Evolutionary conservation across 169 alveolate species (phyloP), one percentile per base, ranked within the genome.

Genomic region (Eimeria falciformis): DNA sequence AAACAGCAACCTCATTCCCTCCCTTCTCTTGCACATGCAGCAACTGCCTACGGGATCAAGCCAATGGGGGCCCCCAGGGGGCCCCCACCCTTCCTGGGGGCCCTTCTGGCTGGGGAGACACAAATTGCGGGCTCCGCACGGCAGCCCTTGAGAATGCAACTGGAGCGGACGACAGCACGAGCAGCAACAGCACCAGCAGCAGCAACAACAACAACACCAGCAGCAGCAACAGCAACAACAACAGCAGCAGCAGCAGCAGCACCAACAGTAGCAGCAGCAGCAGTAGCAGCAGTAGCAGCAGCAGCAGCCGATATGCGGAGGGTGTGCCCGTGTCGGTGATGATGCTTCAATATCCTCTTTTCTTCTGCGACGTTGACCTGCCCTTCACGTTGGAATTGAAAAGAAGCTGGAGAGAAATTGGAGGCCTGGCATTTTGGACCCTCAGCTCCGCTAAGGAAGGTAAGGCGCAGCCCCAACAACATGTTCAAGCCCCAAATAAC

Each of bases 371-470:
- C 56, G 90, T 81, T 25, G 75, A 45, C 25, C 46, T 81, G 29
- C 90, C 79, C 11, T 56, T 50, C 4, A 14, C 46, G 47, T 25
- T 40, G 17, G 90, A 81, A 33, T 50, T 81, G 17, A 9, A 29
- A 17, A 1, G 69, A 3, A 45, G 37, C 56, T 81, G 90, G 90
- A 11, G 62, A 23, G 90, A 81, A 56, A 45, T 81, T 4, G 90
- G 90, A 23, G 90, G 68, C 40, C 79, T 58, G 5, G 90, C 79
- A 2, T 46, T 29, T 40, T 81, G 90, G 90, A 27, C 23, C 33
- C 90, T 81, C 37, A 40, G 69, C 55, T 58, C 79, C 73, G 90
- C 90, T 7, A 81, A 50, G 23, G 90, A 81, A 12, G 90, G 90
- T 50, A 40, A 17, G 75, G 18, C 50, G 25, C 25, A 50, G 14